Percentiles rank a stretch among this genome's conserved stretches.
These are phyloP conservation scores for Aspergillus glaucus DNA, from an alignment of 2,329 filamentous ascomycete species.

Conservation along the genomic window DNA sequence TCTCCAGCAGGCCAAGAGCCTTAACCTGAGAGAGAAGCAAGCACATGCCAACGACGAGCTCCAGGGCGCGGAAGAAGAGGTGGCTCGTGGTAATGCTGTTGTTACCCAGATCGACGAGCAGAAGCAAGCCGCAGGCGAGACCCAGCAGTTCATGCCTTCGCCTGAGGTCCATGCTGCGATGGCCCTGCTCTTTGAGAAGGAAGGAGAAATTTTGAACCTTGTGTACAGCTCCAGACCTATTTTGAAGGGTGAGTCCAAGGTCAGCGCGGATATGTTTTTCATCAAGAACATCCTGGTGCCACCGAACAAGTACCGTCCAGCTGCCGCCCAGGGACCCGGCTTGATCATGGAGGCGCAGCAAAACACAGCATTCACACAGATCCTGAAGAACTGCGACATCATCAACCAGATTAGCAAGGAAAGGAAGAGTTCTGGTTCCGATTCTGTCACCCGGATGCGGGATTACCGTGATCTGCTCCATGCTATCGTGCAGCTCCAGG, in stretches of 20 bases:
- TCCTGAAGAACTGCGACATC: slow-evolving; percentile 67
- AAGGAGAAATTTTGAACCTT: slow-evolving; percentile 75
- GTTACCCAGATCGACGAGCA: slow-evolving; percentile 25
- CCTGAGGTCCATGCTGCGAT: slow-evolving; percentile 78
- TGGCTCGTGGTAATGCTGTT: slow-evolving; percentile 47
- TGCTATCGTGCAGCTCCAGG: slow-evolving; percentile 77
- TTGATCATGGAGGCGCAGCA: slow-evolving; percentile 83
- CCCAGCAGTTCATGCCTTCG: slow-evolving; percentile 72
- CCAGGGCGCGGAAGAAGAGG: slow-evolving; percentile 54
- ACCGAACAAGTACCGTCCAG: slow-evolving; percentile 84
- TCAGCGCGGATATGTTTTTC: slow-evolving; percentile 92
- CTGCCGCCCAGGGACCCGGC: slow-evolving; percentile 71
- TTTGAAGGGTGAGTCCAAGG: slow-evolving; percentile 50
- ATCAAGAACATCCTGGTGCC: slow-evolving; percentile 79
- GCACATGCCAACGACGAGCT: slow-evolving; percentile 31
- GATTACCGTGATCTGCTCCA: slow-evolving; percentile 73
- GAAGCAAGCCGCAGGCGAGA: slow-evolving; percentile 32
- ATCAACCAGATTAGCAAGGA: slow-evolving; percentile 70
- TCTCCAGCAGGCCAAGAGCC: slow-evolving; percentile 42
- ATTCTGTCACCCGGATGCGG: slow-evolving; percentile 45
- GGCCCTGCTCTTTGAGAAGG: slow-evolving; percentile 73
- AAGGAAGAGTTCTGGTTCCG: slow-evolving; percentile 48
- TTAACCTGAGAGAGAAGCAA: slow-evolving; percentile 28
- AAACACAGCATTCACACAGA: slow-evolving; percentile 79
- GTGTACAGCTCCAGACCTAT: slow-evolving; percentile 71